A percentile compares a stretch with the other conserved stretches of the same genome.
Conservation (phyloP, 257 asterid species). For the Solanum paucissectum region DNA sequence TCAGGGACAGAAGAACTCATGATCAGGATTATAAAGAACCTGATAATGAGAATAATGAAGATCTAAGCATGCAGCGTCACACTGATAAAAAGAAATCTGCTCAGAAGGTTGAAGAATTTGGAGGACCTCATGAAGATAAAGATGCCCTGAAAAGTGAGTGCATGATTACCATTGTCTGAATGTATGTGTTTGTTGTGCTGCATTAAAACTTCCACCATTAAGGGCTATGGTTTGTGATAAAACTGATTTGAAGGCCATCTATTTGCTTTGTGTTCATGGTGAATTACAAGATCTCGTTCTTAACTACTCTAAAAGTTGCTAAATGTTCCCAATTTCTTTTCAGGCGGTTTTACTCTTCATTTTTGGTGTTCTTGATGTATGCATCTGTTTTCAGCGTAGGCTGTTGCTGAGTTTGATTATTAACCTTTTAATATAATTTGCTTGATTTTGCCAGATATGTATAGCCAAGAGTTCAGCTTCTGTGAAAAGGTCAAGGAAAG, state of each 20-base stretch:
- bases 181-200: not conserved
- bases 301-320: not conserved
- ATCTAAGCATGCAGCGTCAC: slow-evolving; percentile 44
- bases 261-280: not conserved
- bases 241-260: not conserved
- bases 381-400: not conserved
- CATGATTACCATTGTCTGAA: not conserved
- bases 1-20: slow-evolving; percentile 55
- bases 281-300: not conserved
- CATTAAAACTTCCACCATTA: not conserved
- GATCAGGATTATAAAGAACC: slow-evolving; percentile 66
- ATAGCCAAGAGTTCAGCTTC: slow-evolving; percentile 64
- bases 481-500: slow-evolving; percentile 96
- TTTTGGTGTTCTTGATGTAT: not conserved
- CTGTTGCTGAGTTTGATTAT: not conserved
- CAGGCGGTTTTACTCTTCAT: not conserved
- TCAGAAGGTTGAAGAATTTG: slow-evolving; percentile 60
- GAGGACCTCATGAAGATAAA: slow-evolving; percentile 66
- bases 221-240: not conserved
- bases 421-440: slow-evolving; percentile 1
- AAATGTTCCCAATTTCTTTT: not conserved
- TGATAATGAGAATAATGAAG: slow-evolving; percentile 59
- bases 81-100: slow-evolving; percentile 64
- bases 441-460: slow-evolving; percentile 47
- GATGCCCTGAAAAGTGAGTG: slow-evolving; percentile 81